These are phyloP conservation scores for Cyphellophora attinorum DNA, from an alignment of 2,329 filamentous ascomycete genomes.

Conservation along the genomic window DNA sequence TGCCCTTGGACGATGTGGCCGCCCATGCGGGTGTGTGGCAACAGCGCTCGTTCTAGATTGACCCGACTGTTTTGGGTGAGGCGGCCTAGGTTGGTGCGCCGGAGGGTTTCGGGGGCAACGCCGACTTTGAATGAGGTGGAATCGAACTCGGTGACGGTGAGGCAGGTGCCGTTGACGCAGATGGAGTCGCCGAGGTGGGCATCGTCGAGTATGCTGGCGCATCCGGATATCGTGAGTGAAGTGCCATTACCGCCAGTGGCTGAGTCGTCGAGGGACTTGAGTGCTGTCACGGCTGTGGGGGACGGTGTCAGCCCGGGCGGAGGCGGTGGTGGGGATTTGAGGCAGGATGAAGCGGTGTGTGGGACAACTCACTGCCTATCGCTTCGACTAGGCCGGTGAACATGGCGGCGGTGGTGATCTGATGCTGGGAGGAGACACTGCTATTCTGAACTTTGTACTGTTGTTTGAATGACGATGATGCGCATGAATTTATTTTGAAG, in stretches of 20 bases:
- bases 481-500: no score
- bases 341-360: no score
- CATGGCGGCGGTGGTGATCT: conserved; percentile 54
- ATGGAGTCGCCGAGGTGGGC: conserved; percentile 88
- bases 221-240: conserved; percentile 73
- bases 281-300: conserved; percentile 64
- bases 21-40: conserved; percentile 87
- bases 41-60: conserved; percentile 90
- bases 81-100: conserved; percentile 83
- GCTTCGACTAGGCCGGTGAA: conserved; percentile 93
- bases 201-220: conserved; percentile 69
- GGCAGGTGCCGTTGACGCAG: conserved; percentile 86
- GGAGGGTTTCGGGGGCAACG: conserved; percentile 88
- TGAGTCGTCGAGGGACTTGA: conserved; percentile 70
- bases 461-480: no score
- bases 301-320: conserved; percentile 4
- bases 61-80: conserved; percentile 59
- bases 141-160: conserved; percentile 74
- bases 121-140: conserved; percentile 68
- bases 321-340: no score
- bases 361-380: conserved; percentile 68
- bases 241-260: conserved; percentile 66
- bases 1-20: conserved; percentile 98
- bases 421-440: no score
- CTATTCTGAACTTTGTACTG: no score